Base-by-base conservation (phyloP, 78 protist genomes). In the Kipferlia bialata region DNA sequence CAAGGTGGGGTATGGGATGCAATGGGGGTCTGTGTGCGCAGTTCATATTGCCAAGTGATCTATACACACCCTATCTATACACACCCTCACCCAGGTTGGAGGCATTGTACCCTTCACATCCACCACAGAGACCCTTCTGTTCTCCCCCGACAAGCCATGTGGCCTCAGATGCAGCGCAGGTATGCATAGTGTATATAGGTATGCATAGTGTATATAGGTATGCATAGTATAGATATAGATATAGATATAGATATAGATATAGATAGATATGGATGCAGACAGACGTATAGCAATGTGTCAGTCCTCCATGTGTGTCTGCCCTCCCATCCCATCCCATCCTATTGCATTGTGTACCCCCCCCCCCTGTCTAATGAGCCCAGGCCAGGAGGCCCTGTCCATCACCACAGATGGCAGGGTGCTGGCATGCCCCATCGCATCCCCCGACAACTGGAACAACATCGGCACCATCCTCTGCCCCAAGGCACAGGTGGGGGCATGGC, bases 51-150 rank as follows among this genome's bases (percentile, higher is more conserved):
- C n/a, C n/a, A n/a, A n/a, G n/a, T n/a, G n/a, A n/a, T n/a, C n/a
- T n/a, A n/a, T n/a, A n/a, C n/a, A n/a, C n/a, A n/a, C n/a, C n/a
- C n/a, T n/a, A n/a, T n/a, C n/a, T n/a, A n/a, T n/a, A n/a, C n/a
- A n/a, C n/a, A n/a, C n/a, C n/a, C n/a, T n/a, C n/a, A n/a, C n/a
- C n/a, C n/a, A n/a, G n/a, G n/a, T n/a, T n/a, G n/a, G n/a, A n/a
- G 67, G 67, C 22, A 63, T 63, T 12, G 67, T 63, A 13, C 67
- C 67, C 29, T 63, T 63, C 45, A 13, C 33, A 12, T 6, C 51
- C 36, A 36, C 12, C 34, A 63, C 15, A 10, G 13, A 63, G 67
- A 38, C 67, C 32, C 29, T 63, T 28, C 67, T 63, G 57, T 24
- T 24, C 22, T 24, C 29, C 22, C 22, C 57, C 22, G 57, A 24